Evolutionary conservation across 495 filamentous ascomycete genomes (phyloP).

Genomic region (Xylaria nigripes): DNA sequence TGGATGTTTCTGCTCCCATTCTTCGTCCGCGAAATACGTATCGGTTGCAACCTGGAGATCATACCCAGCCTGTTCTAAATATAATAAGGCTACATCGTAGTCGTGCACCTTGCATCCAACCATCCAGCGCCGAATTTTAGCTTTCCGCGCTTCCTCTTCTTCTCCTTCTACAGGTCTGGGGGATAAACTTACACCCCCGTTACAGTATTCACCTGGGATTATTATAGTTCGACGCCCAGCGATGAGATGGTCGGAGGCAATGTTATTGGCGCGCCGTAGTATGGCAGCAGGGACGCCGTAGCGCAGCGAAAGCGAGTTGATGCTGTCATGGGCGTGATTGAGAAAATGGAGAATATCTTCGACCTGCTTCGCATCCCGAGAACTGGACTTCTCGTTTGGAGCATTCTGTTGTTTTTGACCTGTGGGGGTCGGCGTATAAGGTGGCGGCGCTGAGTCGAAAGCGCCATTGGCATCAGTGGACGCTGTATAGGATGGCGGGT

Average conservation of each 20-base stretch:
- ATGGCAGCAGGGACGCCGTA: slow-evolving; percentile 53
- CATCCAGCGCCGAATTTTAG: slow-evolving; percentile 62
- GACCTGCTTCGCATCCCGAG: slow-evolving; percentile 17
- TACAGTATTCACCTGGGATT: slow-evolving; percentile 60
- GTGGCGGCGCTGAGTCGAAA: slow-evolving; percentile 30
- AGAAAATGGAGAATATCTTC: slow-evolving; percentile 63
- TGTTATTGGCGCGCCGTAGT: slow-evolving; percentile 52
- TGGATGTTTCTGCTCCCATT: slow-evolving; percentile 63
- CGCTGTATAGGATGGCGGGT: slow-evolving; percentile 52
- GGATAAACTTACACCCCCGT: slow-evolving; percentile 53
- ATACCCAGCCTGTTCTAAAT: slow-evolving; percentile 58
- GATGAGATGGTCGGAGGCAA: slow-evolving; percentile 58
- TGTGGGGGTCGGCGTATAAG: slow-evolving; percentile 26
- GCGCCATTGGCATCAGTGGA: slow-evolving; percentile 16
- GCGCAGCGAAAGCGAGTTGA: slow-evolving; percentile 55
- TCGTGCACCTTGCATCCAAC: slow-evolving; percentile 61
- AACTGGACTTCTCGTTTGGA: slow-evolving; percentile 21
- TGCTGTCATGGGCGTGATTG: slow-evolving; percentile 50
- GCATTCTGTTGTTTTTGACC: slow-evolving; percentile 4
- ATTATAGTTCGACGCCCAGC: slow-evolving; percentile 55
- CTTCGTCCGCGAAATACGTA: slow-evolving; percentile 56
- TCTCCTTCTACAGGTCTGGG: slow-evolving; percentile 59
- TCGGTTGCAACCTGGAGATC: slow-evolving; percentile 53
- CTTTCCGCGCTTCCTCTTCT: slow-evolving; percentile 57
- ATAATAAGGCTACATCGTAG: slow-evolving; percentile 65